Evolutionary conservation across 306 rosid genomes (phyloP).

Genomic region (Echinosophora koreensis): DNA sequence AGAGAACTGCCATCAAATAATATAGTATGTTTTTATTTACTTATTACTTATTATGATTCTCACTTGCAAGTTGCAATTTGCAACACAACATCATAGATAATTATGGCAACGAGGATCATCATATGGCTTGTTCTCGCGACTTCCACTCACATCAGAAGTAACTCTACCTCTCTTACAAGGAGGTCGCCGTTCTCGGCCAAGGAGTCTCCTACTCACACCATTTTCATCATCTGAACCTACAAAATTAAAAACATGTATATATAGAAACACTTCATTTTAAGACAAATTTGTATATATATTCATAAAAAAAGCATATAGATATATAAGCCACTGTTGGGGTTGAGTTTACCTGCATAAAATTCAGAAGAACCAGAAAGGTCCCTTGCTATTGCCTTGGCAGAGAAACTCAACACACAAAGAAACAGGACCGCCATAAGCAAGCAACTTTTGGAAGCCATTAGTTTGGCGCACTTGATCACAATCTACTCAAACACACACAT

Average conservation of each 20-base stretch:
- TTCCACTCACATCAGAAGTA: neutral
- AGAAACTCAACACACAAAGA: constrained; percentile 10
- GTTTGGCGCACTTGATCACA: neutral
- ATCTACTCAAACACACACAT: neutral
- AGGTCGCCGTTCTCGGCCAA: neutral
- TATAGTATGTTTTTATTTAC: too few relatives aligned
- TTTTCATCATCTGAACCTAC: constrained; percentile 21
- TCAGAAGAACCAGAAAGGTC: constrained; percentile 12
- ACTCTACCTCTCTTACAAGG: neutral
- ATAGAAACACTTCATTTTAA: neutral
- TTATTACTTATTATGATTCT: too few relatives aligned
- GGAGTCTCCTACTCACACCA: neutral
- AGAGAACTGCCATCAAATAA: too few relatives aligned
- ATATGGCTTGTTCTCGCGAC: neutral
- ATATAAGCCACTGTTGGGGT: neutral
- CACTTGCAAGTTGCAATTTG: too few relatives aligned
- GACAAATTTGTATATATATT: too few relatives aligned
- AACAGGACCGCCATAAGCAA: constrained; percentile 38
- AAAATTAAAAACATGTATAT: too few relatives aligned
- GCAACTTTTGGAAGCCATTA: constrained; percentile 22
- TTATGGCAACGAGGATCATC: constrained; percentile 30
- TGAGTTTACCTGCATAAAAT: neutral
- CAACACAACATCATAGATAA: neutral
- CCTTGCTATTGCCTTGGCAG: constrained; percentile 25
- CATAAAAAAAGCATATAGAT: neutral